Evolutionary conservation across 345 rosid genomes (phyloP).

Genomic region (Balakata baccata): DNA sequence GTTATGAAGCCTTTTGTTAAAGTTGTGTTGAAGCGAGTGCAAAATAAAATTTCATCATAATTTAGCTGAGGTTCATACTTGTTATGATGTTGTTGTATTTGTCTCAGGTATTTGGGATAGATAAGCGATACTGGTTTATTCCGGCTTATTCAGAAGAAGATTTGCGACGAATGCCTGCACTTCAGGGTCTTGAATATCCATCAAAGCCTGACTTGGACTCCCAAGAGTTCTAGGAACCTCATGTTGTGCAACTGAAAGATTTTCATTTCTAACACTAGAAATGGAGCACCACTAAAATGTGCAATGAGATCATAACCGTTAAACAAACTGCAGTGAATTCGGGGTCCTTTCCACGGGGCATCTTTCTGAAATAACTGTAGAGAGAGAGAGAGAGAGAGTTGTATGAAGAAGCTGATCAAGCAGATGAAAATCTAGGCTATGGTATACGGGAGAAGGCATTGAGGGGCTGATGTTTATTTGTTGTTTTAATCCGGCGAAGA

Average conservation of each 20-base stretch:
- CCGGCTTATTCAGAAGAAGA: conserved; percentile 90
- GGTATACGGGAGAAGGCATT: background rate
- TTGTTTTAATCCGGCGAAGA: conserved; percentile 10
- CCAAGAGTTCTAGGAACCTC: conserved; percentile 50
- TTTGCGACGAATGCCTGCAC: conserved; percentile 72
- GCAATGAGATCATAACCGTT: conserved; percentile 14
- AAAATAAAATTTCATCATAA: too few species aligned
- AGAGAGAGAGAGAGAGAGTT: background rate
- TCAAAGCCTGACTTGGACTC: conserved; percentile 76
- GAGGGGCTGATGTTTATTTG: background rate
- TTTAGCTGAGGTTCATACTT: too few species aligned
- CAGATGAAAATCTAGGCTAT: conserved; percentile 5
- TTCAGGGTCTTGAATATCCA: conserved; percentile 91
- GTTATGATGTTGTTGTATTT: background rate
- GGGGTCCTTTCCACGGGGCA: conserved; percentile 20
- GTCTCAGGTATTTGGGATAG: conserved; percentile 82
- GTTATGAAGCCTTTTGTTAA: too few species aligned
- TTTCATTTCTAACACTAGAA: conserved; percentile 15
- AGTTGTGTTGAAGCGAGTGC: too few species aligned
- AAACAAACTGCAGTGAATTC: conserved; percentile 12
- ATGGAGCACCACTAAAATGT: conserved; percentile 1
- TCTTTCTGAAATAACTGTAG: conserved; percentile 17
- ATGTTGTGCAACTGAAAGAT: background rate
- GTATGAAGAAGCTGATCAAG: conserved; percentile 1
- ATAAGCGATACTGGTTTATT: conserved; percentile 70